phyloP scores from a whole-genome alignment of 148 eudicot genomes.

The Limonium bicolor region DNA sequence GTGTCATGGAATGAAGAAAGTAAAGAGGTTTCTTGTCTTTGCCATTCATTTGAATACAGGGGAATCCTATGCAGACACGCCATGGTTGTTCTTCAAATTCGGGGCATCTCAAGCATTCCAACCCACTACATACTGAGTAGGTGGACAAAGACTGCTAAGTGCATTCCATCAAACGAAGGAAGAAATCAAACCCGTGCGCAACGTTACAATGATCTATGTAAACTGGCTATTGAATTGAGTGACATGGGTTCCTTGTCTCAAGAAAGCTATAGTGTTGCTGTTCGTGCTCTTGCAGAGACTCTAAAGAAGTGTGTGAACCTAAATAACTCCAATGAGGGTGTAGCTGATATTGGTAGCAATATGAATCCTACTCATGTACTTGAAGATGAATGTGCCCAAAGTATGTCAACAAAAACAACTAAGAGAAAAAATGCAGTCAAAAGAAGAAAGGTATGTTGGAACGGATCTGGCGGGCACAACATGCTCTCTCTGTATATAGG shows the following conservation, averaged over 20 bases:
- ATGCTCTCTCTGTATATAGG: background rate
- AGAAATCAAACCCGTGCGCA: conserved; percentile 26
- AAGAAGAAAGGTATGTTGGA: conserved; percentile 24
- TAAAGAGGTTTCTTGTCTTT: conserved; percentile 32
- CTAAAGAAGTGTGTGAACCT: conserved; percentile 23
- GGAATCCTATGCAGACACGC: conserved; percentile 43
- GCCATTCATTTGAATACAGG: conserved; percentile 35
- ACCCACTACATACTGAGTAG: conserved; percentile 29
- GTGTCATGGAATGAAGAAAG: conserved; percentile 30
- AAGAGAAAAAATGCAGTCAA: conserved; percentile 27
- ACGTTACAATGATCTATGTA: conserved; percentile 32
- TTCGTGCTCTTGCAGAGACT: conserved; percentile 25
- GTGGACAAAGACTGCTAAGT: conserved; percentile 44
- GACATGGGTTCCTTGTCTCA: conserved; percentile 33
- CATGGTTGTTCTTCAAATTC: conserved; percentile 40
- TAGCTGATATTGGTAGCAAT: conserved; percentile 11
- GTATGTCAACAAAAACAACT: conserved; percentile 11
- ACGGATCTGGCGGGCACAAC: too few species aligned
- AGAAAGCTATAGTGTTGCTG: conserved; percentile 26
- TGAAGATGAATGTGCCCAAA: conserved; percentile 19
- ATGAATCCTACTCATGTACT: conserved; percentile 11
- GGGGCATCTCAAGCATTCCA: conserved; percentile 32
- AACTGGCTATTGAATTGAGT: conserved; percentile 31
- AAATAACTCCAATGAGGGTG: conserved; percentile 22
- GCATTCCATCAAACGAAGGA: conserved; percentile 14